Conservation (phyloP, 352 stramenopile species). For the Phytophthora sansomeana region DNA sequence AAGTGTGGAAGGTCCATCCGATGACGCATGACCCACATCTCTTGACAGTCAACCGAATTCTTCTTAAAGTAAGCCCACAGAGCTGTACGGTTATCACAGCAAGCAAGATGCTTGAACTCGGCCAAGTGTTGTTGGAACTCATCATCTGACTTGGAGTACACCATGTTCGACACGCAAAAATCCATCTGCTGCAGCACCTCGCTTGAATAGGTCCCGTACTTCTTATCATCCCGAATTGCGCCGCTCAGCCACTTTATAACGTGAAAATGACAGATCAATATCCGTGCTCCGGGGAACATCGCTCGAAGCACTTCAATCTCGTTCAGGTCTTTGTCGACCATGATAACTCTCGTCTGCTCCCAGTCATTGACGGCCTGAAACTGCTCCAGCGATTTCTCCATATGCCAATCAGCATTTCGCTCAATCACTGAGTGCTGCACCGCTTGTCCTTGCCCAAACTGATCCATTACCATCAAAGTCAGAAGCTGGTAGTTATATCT, state of each 20-base stretch:
- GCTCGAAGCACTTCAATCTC: slow-evolving; percentile 11
- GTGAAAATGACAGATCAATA: slow-evolving; percentile 10
- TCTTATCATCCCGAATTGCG: slow-evolving; percentile 8
- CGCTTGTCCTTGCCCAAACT: slow-evolving; percentile 9
- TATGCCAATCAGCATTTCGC: slow-evolving; percentile 10
- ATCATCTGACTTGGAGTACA: neutral
- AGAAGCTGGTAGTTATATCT: slow-evolving; percentile 13
- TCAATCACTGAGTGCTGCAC: slow-evolving; percentile 20
- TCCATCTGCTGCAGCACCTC: slow-evolving; percentile 9
- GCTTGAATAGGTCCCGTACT: slow-evolving; percentile 8
- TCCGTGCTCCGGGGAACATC: neutral
- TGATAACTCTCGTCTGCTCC: slow-evolving; percentile 2
- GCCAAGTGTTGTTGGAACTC: slow-evolving; percentile 10
- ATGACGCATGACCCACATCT: neutral
- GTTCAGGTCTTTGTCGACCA: neutral
- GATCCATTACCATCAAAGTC: slow-evolving; percentile 14
- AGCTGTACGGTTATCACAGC: neutral
- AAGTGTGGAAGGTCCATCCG: neutral
- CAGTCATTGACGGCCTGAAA: slow-evolving; percentile 1
- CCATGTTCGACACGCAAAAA: slow-evolving; percentile 15
- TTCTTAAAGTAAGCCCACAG: neutral
- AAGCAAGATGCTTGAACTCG: slow-evolving; percentile 7
- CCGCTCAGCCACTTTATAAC: slow-evolving; percentile 7
- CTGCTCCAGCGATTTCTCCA: slow-evolving; percentile 1
- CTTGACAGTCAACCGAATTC: neutral